A percentile compares a stretch with the other conserved stretches of the same genome.
phyloP scores from a whole-genome alignment of 768 basidiomycete species.

The Rhodotorula paludigena region DNA sequence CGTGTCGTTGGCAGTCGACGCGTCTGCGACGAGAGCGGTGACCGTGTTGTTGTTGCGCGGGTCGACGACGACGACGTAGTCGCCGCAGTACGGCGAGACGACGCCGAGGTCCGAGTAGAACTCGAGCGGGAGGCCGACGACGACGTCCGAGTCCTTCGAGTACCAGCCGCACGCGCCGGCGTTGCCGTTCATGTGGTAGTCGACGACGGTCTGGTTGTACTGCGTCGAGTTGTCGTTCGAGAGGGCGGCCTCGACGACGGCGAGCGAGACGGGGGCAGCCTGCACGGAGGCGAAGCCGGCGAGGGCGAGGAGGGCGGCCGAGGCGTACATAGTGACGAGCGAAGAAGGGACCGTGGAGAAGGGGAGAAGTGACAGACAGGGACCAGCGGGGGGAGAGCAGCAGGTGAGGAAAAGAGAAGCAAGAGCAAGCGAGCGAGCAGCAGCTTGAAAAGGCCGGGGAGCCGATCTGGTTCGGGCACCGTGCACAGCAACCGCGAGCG shows the following conservation, averaged over 20 bases:
- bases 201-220: constrained; percentile 4
- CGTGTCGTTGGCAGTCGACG: constrained; percentile 47
- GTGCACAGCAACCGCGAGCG: too few relatives aligned
- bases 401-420: background rate
- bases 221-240: constrained; percentile 25
- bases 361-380: background rate
- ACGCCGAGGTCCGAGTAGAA: constrained; percentile 51
- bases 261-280: background rate
- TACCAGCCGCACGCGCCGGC: constrained; percentile 74
- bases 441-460: too few relatives aligned
- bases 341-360: background rate
- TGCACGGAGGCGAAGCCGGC: constrained; percentile 28
- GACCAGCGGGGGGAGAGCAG: too few relatives aligned
- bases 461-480: too few relatives aligned
- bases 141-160: constrained; percentile 52
- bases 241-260: constrained; percentile 26
- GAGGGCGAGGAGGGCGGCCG: constrained; percentile 29
- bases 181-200: constrained; percentile 55
- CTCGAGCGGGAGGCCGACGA: constrained; percentile 54
- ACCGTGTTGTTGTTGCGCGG: constrained; percentile 56
- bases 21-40: constrained; percentile 66
- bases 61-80: constrained; percentile 62
- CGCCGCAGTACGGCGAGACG: constrained; percentile 62
- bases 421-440: background rate
- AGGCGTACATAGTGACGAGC: constrained; percentile 35